Evolutionary conservation across 164 flowering plant genomes (phyloP), one percentile per base, ranked within the genome.

Genomic region (Taxillus chinensis): DNA sequence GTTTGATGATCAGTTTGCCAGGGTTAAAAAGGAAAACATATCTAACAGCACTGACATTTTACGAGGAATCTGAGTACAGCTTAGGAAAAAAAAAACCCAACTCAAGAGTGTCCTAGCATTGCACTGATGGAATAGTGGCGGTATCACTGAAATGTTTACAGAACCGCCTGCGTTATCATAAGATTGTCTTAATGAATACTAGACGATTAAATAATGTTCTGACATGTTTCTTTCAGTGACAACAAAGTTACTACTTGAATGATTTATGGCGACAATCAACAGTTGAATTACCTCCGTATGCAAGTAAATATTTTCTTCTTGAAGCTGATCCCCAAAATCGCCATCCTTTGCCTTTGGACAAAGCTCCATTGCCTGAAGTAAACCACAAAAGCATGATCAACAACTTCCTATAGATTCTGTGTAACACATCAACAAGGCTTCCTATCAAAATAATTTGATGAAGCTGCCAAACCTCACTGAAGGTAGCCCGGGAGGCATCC

Each of bases 301-400:
- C 68, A 95, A 74, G 74, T 87, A 87, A 64, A 89, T 74, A 63
- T 91, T 89, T 65, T 95, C 98, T 75, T 95, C 96, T 51, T 62
- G 64, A 27, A 95, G 77, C 41, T 64, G 58, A 53, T 83, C 83
- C 68, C 86, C 73, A 3, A 85, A 71, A 66, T 83, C 75, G 5
- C 62, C 61, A 38, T 79, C 71, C 9, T 83, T 64, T 53, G 64
- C 79, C 72, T 69, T 91, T 12, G 97, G 96, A 73, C 90, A 87
- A 27, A 96, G 82, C 41, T 79, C 85, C 95, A 95, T 89, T 45
- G 80, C 96, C 97, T 95, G 65, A 56, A 6, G 27, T 41, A 39
- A 50, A 40, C n/a, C 13, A 55, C 43, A 48, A 39, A 8, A n/a
- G 53, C 41, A 48, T 13, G 63, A 42, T 37, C 61, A 55, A 7